Conservation (phyloP, 306 rosid species). For the Rosa rugosa region DNA sequence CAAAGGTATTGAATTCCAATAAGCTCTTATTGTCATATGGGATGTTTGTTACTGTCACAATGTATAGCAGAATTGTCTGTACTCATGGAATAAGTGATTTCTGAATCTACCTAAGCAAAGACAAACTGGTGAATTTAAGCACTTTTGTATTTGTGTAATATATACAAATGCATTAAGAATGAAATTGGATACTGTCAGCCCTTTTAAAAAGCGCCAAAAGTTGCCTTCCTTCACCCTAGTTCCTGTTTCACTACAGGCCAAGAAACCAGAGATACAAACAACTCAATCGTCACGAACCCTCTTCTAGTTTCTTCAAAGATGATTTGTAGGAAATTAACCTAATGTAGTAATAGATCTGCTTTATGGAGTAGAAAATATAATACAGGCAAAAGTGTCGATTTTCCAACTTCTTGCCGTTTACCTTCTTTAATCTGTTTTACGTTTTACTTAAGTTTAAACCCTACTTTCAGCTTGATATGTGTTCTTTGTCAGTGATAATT, state of each 20-base stretch:
- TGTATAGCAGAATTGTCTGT: not conserved
- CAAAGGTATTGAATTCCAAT: not conserved
- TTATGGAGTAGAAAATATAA: not conserved
- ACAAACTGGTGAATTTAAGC: constrained; percentile 34
- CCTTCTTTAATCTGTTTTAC: not conserved
- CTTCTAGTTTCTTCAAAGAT: not conserved
- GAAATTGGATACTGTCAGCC: constrained; percentile 15
- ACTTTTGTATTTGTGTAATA: constrained; percentile 21
- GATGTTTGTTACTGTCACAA: not conserved
- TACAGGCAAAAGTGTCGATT: not conserved
- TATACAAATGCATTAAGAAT: constrained; percentile 36
- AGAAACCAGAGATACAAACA: constrained; percentile 7
- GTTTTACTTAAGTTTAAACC: not conserved
- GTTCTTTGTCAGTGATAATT: too few species aligned
- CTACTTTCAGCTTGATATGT: too few species aligned
- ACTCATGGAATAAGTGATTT: not conserved
- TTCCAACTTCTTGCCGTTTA: not conserved
- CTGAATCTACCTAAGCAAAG: constrained; percentile 1
- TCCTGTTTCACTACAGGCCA: not conserved
- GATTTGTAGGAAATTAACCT: not conserved
- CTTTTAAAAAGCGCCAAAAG: not conserved
- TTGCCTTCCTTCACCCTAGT: not conserved
- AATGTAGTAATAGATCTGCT: not conserved
- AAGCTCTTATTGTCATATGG: not conserved
- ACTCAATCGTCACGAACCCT: not conserved